Evolutionary conservation across 192 early-diverging fungal species (phyloP).

Genomic region (Entophlyctis helioformis): DNA sequence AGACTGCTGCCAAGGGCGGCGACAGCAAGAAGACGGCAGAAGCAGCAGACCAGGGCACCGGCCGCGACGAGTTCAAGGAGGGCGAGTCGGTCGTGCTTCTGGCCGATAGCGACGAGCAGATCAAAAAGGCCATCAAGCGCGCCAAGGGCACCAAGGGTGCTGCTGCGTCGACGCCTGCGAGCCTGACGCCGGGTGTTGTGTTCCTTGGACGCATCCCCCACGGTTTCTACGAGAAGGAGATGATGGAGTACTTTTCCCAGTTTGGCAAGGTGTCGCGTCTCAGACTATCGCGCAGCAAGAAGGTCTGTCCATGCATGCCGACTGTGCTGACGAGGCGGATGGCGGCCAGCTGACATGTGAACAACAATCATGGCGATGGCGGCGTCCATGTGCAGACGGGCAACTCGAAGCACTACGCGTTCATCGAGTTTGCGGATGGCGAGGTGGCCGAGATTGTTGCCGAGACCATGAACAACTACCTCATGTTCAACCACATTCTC

Average conservation of each 20-base stretch:
- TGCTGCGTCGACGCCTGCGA: constrained; percentile 8
- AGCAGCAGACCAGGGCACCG: not conserved
- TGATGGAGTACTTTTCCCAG: constrained; percentile 83
- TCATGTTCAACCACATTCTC: constrained; percentile 67
- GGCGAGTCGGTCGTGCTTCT: not conserved
- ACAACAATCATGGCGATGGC: too few species aligned
- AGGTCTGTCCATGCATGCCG: constrained; percentile 10
- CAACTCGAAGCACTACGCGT: constrained; percentile 83
- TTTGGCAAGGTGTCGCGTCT: constrained; percentile 76
- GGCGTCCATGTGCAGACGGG: constrained; percentile 49
- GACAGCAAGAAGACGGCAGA: not conserved
- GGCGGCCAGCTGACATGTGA: too few species aligned
- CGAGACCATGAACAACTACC: constrained; percentile 94
- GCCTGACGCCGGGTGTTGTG: constrained; percentile 71
- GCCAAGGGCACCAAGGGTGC: not conserved
- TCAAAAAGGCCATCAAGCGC: not conserved
- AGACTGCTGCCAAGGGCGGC: not conserved
- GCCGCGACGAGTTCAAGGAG: not conserved
- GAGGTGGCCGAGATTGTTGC: constrained; percentile 85
- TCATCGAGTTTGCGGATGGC: constrained; percentile 73
- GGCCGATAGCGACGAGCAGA: not conserved
- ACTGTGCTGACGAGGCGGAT: too few species aligned
- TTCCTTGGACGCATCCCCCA: constrained; percentile 90
- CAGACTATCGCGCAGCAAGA: constrained; percentile 76
- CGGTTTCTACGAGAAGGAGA: constrained; percentile 90